Evolutionary conservation across 2,329 filamentous ascomycete species (phyloP).

Genomic region (Paramyrothecium sp.): DNA sequence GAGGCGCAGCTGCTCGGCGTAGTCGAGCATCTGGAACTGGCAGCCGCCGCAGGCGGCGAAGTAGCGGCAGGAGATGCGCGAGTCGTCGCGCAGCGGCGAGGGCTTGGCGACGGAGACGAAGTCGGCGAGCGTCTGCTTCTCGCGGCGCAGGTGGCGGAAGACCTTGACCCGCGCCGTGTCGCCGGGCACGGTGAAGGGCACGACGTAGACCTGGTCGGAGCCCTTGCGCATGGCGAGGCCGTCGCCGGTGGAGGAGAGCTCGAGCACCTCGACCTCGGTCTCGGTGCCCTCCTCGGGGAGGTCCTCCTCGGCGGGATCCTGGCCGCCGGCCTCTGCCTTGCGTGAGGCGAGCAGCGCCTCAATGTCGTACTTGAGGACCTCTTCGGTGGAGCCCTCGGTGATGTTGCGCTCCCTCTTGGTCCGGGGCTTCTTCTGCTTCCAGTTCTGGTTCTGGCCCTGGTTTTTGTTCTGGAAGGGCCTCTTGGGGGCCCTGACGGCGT

Average conservation of each 20-base stretch:
- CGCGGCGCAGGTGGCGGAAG: conserved; percentile 64
- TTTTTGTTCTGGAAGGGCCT: conserved; percentile 17
- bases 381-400: conserved; percentile 62
- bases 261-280: conserved; percentile 76
- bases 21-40: conserved; percentile 96
- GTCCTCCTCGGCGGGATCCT: conserved; percentile 25
- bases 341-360: conserved; percentile 44
- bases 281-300: conserved; percentile 70
- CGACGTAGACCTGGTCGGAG: conserved; percentile 70
- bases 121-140: conserved; percentile 75
- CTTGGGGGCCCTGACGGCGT: conserved; percentile 3
- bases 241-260: conserved; percentile 89
- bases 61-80: conserved; percentile 77
- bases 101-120: conserved; percentile 75
- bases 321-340: conserved; percentile 21
- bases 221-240: conserved; percentile 74
- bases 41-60: conserved; percentile 87
- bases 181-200: conserved; percentile 86
- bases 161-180: conserved; percentile 79
- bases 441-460: conserved; percentile 17
- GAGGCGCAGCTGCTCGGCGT: conserved; percentile 78
- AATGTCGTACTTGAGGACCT: conserved; percentile 65
- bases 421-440: conserved; percentile 42
- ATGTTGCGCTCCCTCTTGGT: conserved; percentile 59
- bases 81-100: conserved; percentile 74